Conservation (phyloP, 257 asterid genomes). For the Primulina huaijiensis region DNA sequence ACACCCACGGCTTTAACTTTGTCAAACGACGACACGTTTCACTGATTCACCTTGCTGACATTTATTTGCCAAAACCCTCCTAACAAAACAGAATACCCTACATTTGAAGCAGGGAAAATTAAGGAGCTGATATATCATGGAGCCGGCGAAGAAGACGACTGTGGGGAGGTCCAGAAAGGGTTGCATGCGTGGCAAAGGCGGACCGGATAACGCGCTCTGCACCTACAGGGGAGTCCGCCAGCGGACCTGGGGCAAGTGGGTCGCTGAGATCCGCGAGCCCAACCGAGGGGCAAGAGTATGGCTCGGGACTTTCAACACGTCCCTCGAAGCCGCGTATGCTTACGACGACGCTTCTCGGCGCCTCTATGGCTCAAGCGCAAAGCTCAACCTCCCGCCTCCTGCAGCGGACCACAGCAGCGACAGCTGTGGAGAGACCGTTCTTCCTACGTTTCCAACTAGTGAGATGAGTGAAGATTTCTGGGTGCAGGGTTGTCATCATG, state of each 20-base stretch:
- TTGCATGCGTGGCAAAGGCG: conserved; percentile 85
- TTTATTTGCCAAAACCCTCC: no score
- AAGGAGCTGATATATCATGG: background rate
- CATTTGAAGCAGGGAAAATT: no score
- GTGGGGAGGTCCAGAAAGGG: conserved; percentile 64
- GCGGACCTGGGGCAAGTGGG: conserved; percentile 90
- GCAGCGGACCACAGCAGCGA: background rate
- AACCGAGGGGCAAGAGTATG: conserved; percentile 68
- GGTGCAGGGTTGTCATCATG: background rate
- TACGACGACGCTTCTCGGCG: conserved; percentile 62
- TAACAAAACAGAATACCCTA: no score
- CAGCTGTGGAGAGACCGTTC: conserved; percentile 5
- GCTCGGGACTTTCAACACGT: conserved; percentile 73
- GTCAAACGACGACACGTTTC: no score
- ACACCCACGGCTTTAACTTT: no score
- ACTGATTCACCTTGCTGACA: no score
- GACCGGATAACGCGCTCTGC: conserved; percentile 72
- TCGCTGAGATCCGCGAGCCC: conserved; percentile 80
- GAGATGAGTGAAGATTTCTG: background rate
- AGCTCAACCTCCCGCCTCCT: conserved; percentile 43
- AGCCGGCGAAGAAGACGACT: conserved; percentile 24
- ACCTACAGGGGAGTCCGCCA: conserved; percentile 76
- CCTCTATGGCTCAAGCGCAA: conserved; percentile 55
- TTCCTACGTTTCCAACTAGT: background rate
- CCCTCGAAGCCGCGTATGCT: conserved; percentile 70